These are phyloP conservation scores for Rutstroemia sydowiana DNA, from an alignment of 2,329 filamentous ascomycete species.

Conservation along the genomic window DNA sequence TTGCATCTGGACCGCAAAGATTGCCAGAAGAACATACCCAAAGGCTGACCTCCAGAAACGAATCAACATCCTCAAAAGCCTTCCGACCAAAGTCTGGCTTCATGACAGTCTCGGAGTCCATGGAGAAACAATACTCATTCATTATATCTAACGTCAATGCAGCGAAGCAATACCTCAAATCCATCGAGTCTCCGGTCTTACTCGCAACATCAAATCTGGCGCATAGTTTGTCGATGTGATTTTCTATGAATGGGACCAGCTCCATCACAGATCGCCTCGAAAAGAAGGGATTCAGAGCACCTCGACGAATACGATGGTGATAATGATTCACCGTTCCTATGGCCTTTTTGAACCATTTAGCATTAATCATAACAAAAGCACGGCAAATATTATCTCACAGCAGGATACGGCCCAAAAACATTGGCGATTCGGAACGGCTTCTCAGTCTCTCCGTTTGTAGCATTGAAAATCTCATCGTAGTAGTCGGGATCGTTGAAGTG, in stretches of 20 bases:
- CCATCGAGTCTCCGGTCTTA: not conserved
- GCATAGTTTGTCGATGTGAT: constrained; percentile 2
- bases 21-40: not conserved
- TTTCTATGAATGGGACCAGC: not conserved
- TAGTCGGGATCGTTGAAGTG: constrained; percentile 13
- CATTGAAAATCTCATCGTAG: constrained; percentile 10
- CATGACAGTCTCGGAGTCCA: not conserved
- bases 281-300: constrained; percentile 15
- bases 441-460: not conserved
- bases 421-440: not conserved
- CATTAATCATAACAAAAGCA: not conserved
- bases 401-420: constrained; percentile 3
- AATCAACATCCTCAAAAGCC: not conserved
- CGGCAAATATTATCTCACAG: not conserved
- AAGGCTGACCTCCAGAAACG: not conserved
- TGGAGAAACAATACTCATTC: constrained; percentile 12
- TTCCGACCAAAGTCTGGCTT: not conserved
- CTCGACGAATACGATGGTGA: constrained; percentile 14
- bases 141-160: constrained; percentile 3
- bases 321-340: constrained; percentile 12
- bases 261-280: constrained; percentile 10
- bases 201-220: not conserved
- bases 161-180: constrained; percentile 3
- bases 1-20: not conserved
- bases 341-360: not conserved